Evolutionary conservation across 2,329 filamentous ascomycete species (phyloP).

Genomic region (Leptographium lundbergii): DNA sequence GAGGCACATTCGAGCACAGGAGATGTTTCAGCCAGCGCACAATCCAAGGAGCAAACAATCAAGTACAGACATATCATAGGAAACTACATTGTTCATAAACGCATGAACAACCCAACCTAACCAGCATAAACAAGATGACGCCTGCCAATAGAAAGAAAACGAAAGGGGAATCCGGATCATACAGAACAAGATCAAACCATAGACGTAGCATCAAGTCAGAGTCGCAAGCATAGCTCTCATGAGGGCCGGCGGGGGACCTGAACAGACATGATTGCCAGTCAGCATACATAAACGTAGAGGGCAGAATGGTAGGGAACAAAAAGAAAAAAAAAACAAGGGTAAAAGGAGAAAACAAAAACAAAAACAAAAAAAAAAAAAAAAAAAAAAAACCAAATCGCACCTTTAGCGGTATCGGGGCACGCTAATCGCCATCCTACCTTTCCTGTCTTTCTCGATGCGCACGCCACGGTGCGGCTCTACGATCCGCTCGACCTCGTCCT

Average conservation of each 20-base stretch:
- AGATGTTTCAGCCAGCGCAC: too few relatives aligned
- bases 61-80: background rate
- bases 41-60: too few relatives aligned
- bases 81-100: background rate
- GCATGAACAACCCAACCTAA: background rate
- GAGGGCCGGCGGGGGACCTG: slow-evolving; percentile 10
- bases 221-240: slow-evolving; percentile 12
- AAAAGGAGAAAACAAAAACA: background rate
- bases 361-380: slow-evolving; percentile 11
- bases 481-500: slow-evolving; percentile 44
- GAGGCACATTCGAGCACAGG: too few relatives aligned
- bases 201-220: slow-evolving; percentile 8
- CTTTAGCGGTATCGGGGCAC: slow-evolving; percentile 55
- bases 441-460: slow-evolving; percentile 76
- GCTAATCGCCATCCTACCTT: slow-evolving; percentile 89
- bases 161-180: background rate
- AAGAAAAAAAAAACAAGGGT: background rate
- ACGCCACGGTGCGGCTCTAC: slow-evolving; percentile 43
- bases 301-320: too few relatives aligned
- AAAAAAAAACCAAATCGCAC: slow-evolving; percentile 24
- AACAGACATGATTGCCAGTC: background rate
- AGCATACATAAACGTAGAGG: too few relatives aligned
- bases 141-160: background rate
- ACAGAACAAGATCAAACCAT: background rate
- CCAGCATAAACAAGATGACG: background rate